Base-by-base conservation (phyloP, 352 stramenopile genomes). In the Globisporangium iwayamae region DNA sequence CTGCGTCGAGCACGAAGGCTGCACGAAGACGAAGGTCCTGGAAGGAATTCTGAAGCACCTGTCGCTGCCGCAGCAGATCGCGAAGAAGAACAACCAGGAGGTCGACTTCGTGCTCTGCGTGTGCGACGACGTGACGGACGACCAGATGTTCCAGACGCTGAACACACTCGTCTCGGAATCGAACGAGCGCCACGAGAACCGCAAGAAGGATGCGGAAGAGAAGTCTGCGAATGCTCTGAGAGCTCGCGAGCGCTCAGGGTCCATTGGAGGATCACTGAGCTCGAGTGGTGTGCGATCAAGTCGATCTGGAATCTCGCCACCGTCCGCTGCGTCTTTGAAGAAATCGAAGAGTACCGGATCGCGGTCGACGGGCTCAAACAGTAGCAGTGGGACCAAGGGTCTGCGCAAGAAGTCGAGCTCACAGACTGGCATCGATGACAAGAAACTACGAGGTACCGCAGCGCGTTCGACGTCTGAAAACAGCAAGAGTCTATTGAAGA, bases 111-210 rank as follows among this genome's bases (percentile, higher is more conserved):
- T 96, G 16, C 56, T 96, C 8, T 96, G 87, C 45, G 87, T 96
- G 41, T 93, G 89, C 60, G 89, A 96, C 64, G 89, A 96, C 59
- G 78, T 87, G 32, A 93, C 81, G 1, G 89, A 96, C 59, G 87
- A 96, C 60, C 87, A 96, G 75, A 96, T 96, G 87, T 96, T 96
- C 67, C 83, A 94, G 67, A 93, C 82, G 25, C 66, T 96, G 51
- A 90, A 92, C 54, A 75, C 81, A 28, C 69, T 95, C n/a, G 68
- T 89, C 28, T 69, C 69, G 1, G 87, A 94, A 43, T 93, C 86
- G 3, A 90, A 86, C 41, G 81, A 92, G 65, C 79, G 83, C 22
- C 79, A 90, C 36, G 78, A 87, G 46, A 77, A 79, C 47, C 75
- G 71, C 53, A 83, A 82, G 45, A 50, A 64, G 4, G 72, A 76